A percentile compares a stretch with the other conserved stretches of the same genome.
Evolutionary conservation across 2,329 filamentous ascomycete genomes (phyloP).

Genomic region (Pochonia chlamydosporia): DNA sequence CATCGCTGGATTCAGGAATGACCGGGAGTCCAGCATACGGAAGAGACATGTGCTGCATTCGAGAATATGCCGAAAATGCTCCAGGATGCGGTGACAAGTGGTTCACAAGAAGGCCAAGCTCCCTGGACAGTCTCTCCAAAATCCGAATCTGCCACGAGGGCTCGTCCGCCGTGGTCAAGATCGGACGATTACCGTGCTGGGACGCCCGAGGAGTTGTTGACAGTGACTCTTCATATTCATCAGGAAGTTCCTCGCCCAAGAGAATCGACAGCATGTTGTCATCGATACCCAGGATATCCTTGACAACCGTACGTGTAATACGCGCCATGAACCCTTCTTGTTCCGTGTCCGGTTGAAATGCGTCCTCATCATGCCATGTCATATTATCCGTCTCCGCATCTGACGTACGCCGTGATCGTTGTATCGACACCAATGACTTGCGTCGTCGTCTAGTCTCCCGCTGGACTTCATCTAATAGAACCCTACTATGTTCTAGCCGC

Average conservation of each 20-base stretch:
- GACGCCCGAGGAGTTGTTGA: conserved; percentile 43
- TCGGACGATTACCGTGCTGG: conserved; percentile 20
- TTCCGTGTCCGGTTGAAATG: conserved; percentile 38
- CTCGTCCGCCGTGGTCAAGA: conserved; percentile 28
- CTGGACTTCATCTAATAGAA: conserved; percentile 83
- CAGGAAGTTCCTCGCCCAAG: conserved; percentile 71
- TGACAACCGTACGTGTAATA: conserved; percentile 79
- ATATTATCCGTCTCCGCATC: conserved; percentile 32
- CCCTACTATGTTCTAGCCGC: conserved; percentile 83
- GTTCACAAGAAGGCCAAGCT: conserved; percentile 78
- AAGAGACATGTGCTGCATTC: conserved; percentile 56
- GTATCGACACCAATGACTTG: conserved; percentile 49
- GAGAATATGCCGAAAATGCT: conserved; percentile 77
- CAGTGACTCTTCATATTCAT: conserved; percentile 40
- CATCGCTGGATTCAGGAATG: conserved; percentile 46
- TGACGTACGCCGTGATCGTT: conserved; percentile 19
- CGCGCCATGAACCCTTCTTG: conserved; percentile 70
- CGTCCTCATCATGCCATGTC: conserved; percentile 50
- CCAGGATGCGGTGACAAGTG: conserved; percentile 76
- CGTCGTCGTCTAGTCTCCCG: conserved; percentile 70
- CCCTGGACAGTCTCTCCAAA: conserved; percentile 77
- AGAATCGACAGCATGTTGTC: conserved; percentile 79
- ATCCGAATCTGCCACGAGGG: conserved; percentile 69
- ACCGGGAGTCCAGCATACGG: conserved; percentile 75
- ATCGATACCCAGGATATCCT: conserved; percentile 86